Base-by-base conservation (phyloP, 257 asterid genomes). In the Nicotiana undulata region DNA sequence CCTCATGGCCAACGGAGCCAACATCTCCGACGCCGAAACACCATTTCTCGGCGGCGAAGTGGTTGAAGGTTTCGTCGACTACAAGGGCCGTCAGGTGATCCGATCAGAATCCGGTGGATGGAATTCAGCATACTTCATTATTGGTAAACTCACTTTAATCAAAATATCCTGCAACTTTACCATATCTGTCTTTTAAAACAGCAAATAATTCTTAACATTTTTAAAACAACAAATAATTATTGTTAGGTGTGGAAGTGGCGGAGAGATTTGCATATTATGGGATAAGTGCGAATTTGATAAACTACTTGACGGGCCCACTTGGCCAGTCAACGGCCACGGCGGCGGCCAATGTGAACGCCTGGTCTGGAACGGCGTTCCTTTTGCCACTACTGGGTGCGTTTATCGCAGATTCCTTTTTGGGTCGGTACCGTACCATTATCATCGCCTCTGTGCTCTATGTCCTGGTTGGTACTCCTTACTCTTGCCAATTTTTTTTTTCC, bases 201-300 rank as follows among this genome's bases (percentile, higher is more conserved):
- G 7, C 37, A 32, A 32, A 32, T 5, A 32, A 32, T 32, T 32
- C 37, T 4, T 32, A 4, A 32, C 37, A 32, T 32, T 32, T 32
- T 32, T 32, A 5, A 32, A 32, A 32, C 37, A 32, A 32, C 37
- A 32, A 32, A 5, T 32, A 32, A 32, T 4, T 32, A 32, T 32
- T 32, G 6, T 32, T 32, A 77, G 81, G 81, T 3, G 81, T 60
- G 12, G 81, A 77, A 46, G 70, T 77, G 26, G 81, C 72, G 32
- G 81, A 77, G 70, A 77, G 81, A 40, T 77, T 77, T 60, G 66
- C 81, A 20, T 77, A 77, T 37, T 37, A 77, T n/a, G 81, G 81
- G 29, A 77, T 77, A 58, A 40, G 81, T 4, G 59, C 70, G 70
- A 77, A 77, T 17, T 53, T 77, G 17, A 56, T 77, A 77, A 77